Evolutionary conservation across 1,284 basidiomycete species (phyloP), one percentile per base, ranked within the genome.

Genomic region (Apiotrichum montevideense): DNA sequence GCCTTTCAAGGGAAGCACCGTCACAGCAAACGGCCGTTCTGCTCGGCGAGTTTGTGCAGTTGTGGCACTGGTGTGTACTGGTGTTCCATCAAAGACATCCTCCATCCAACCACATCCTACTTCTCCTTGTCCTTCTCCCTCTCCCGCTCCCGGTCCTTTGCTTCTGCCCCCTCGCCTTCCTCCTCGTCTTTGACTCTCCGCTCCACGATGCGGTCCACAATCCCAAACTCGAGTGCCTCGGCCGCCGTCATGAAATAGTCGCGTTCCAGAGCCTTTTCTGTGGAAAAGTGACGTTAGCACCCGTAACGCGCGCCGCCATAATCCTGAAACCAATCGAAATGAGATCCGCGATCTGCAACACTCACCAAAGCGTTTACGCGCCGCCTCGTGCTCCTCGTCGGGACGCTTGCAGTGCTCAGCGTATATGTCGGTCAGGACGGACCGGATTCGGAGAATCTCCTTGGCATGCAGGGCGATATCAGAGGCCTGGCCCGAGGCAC

Each of bases 211-310:
- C 85, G 86, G 77, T 96, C 92, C 44, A 95, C 87, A 58, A 96
- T 88, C 34, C 92, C 91, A 75, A 95, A 95, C 46, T 85, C 82
- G 64, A 90, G 79, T 13, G 91, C 90, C 79, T 92, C 87, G 70
- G 86, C 82, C 4, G 91, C 88, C 51, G 89, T 93, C 86, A 96
- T 87, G 76, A 92, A 96, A 77, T 93, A 93, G 74, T 96, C 92
- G 57, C 92, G 83, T 77, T 96, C 92, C 59, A 96, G 78, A 39
- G 91, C 90, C 57, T 79, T 86, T 73, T 89, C 91, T 59, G 42
- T 21, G 21, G 21, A 21, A 21, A 21, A 21, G 21, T 21, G 21
- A 21, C 21, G 21, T 21, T 21, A 21, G 21, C 21, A 21, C 21
- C 21, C 21, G 21, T 21, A 21, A 21, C 21, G 21, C 21, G 21